Evolutionary conservation across 768 basidiomycete genomes (phyloP), one percentile per base, ranked within the genome.

Genomic region (Rhizopogon vesiculosus): DNA sequence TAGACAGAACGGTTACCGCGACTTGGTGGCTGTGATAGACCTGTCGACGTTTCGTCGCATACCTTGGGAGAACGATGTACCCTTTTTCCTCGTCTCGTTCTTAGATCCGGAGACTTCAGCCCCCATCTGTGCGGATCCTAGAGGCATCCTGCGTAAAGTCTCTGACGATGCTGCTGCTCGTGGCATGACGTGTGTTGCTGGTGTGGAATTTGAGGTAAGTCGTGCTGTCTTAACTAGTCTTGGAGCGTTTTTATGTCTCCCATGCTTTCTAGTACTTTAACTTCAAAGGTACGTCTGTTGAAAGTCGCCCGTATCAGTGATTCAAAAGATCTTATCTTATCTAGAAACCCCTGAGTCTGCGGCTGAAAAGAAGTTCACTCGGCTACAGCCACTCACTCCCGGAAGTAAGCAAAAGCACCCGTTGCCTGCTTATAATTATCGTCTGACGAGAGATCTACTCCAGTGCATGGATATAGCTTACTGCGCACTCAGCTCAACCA

Each of bases 381-480:
- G 82, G 56, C 76, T 98, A 5, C 77, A 84, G 41, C 86, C 95
- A 7, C 72, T 99, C 42, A 98, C 96, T 1, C 83, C 94, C 3
- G 97, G 97, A 68, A 98, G 94, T 97, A 66, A 61, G 92, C 77
- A 51, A 10, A 31, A 49, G 42, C 38, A 13, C 18, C 28, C 3
- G 42, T 48, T 16, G 33, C 9, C 35, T 6, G 6, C 18, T 13
- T 8, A 25, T 25, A 4, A 25, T 25, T 4, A 51, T 22, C 38
- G 1, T n/a, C 46, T 35, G 42, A 51, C 16, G 13, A 38, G 7
- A 28, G 13, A 50, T 40, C 41, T 5, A 13, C 7, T 6, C 28
- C 57, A 98, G 94, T 96, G 90, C 97, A 98, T 63, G 97, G 97
- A 4, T 98, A 98, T 68, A 97, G 94, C 4, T 78, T 98, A 35